Percentiles rank a stretch among this genome's conserved stretches.
Conservation (phyloP, 495 filamentous ascomycete species). For the Podospora australis region DNA sequence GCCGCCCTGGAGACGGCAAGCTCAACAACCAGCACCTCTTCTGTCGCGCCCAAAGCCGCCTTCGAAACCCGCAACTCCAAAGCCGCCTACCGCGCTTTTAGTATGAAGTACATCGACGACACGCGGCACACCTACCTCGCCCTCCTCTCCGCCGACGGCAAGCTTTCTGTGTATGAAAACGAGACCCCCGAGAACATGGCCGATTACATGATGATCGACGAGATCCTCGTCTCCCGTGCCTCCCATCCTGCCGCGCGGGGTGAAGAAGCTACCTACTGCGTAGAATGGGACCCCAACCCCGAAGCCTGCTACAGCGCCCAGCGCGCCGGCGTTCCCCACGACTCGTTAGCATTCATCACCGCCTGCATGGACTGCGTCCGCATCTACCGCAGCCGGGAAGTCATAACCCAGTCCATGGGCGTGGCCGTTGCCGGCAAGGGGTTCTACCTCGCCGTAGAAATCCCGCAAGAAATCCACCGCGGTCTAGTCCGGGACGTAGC, state of each 20-base stretch:
- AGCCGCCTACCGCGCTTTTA: constrained; percentile 60
- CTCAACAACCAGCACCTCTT: not conserved
- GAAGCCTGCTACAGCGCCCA: constrained; percentile 70
- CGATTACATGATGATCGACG: constrained; percentile 68
- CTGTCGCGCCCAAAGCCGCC: constrained; percentile 25
- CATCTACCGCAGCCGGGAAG: constrained; percentile 67
- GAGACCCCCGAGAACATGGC: constrained; percentile 74
- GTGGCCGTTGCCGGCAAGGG: constrained; percentile 46
- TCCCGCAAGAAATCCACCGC: constrained; percentile 52
- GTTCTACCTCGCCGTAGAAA: constrained; percentile 74
- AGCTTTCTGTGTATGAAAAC: constrained; percentile 76
- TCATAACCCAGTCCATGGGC: constrained; percentile 45
- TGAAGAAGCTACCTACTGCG: constrained; percentile 78
- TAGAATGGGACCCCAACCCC: constrained; percentile 79
- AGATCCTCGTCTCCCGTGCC: constrained; percentile 53
- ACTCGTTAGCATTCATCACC: constrained; percentile 69
- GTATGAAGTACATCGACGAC: constrained; percentile 66
- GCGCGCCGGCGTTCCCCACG: constrained; percentile 66
- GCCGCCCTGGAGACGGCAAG: too few species aligned
- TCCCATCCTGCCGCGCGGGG: constrained; percentile 40
- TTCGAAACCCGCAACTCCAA: constrained; percentile 39
- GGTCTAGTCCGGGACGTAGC: constrained; percentile 83
- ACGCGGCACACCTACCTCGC: constrained; percentile 71
- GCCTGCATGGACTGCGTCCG: constrained; percentile 75
- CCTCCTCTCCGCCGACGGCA: constrained; percentile 72